Evolutionary conservation across 129 eudicot species (phyloP).

Genomic region (Helichrysum umbraculigerum): DNA sequence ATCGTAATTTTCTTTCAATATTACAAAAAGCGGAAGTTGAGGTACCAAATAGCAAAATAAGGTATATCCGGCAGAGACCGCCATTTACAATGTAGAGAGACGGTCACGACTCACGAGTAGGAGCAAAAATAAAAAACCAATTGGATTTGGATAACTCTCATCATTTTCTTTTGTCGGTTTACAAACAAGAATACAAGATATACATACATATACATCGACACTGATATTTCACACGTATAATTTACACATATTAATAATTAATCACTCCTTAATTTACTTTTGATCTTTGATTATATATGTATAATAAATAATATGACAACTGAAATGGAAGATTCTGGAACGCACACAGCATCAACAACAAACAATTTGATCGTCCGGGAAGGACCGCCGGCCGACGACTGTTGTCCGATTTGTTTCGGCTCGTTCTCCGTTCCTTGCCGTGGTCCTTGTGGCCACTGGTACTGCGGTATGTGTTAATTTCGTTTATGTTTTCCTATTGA

Average conservation of each 20-base stretch:
- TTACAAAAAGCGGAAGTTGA: not conserved
- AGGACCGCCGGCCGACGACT: conserved; percentile 55
- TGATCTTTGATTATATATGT: no score
- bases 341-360: not conserved
- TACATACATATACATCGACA: not conserved
- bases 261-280: no score
- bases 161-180: conserved; percentile 15
- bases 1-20: no score
- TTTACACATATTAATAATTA: not conserved
- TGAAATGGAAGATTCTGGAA: conserved; percentile 22
- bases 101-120: no score
- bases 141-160: not conserved
- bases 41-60: not conserved
- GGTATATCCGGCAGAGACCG: conserved; percentile 10
- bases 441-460: conserved; percentile 75
- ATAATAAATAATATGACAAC: conserved; percentile 7
- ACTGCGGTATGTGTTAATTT: conserved; percentile 43
- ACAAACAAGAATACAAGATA: not conserved
- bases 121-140: not conserved
- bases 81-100: no score
- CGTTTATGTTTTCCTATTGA: not conserved
- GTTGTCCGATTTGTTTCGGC: conserved; percentile 68
- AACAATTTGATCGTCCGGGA: conserved; percentile 22
- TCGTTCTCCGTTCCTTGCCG: conserved; percentile 52
- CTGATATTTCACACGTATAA: not conserved